Percentiles rank a stretch among this genome's conserved stretches.
Evolutionary conservation across 2,329 filamentous ascomycete genomes (phyloP).

Genomic region (Sporothrix pallida): DNA sequence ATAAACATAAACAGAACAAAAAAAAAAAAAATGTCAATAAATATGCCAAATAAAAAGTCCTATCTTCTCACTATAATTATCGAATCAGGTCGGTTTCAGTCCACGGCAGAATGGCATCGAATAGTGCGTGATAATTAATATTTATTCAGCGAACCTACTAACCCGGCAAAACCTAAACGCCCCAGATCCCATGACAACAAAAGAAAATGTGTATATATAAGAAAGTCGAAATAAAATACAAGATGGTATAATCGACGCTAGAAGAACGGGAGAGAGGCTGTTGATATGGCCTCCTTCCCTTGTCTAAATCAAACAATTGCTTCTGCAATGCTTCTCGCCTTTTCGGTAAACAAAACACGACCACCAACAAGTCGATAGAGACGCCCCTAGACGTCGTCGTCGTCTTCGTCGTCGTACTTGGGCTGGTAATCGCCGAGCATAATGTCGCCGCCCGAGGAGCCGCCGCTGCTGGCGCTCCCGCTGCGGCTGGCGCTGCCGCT

Average conservation of each 20-base stretch:
- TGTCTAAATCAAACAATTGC: too few species aligned
- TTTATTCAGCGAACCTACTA: too few species aligned
- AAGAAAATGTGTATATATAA: not conserved
- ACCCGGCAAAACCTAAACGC: not conserved
- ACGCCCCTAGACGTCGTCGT: conserved; percentile 26
- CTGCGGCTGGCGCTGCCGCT: conserved; percentile 23
- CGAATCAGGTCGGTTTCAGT: too few species aligned
- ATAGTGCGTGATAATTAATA: too few species aligned
- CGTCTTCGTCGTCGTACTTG: conserved; percentile 59
- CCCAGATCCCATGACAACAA: not conserved
- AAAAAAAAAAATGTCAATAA: too few species aligned
- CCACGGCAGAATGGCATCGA: too few species aligned
- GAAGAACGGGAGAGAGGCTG: not conserved
- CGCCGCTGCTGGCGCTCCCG: conserved; percentile 28
- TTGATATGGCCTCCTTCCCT: too few species aligned
- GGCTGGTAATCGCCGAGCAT: conserved; percentile 73
- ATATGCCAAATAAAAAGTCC: too few species aligned
- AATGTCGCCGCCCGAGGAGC: conserved; percentile 63
- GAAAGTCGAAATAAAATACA: too few species aligned
- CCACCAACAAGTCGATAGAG: not conserved
- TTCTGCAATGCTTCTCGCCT: not conserved
- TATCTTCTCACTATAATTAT: too few species aligned
- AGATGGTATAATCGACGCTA: not conserved
- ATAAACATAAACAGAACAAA: too few species aligned
- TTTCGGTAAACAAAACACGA: not conserved